Conservation (phyloP, 768 basidiomycete genomes). For the Kwoniella heveanensis region DNA sequence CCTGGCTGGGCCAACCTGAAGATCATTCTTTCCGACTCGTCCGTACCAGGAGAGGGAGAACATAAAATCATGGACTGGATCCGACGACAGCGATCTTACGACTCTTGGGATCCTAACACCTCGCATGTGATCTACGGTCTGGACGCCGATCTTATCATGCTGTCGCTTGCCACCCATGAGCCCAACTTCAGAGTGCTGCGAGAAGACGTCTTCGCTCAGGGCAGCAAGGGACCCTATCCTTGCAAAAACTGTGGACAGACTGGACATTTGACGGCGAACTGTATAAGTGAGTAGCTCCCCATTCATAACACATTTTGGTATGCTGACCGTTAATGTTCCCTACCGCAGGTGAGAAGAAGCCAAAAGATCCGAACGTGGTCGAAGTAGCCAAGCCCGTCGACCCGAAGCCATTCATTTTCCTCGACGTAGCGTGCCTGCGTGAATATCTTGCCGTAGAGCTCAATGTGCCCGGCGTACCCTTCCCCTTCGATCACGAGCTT, state of each 20-base stretch:
- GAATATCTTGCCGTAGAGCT: conserved; percentile 98
- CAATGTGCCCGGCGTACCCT: conserved; percentile 71
- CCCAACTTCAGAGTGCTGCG: conserved; percentile 96
- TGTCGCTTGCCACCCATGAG: conserved; percentile 95
- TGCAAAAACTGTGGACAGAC: conserved; percentile 93
- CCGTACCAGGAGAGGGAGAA: conserved; percentile 97
- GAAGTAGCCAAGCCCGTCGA: conserved; percentile 62
- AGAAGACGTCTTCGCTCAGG: conserved; percentile 94
- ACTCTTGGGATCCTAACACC: conserved; percentile 92
- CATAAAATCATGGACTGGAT: conserved; percentile 99
- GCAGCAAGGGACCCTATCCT: conserved; percentile 65
- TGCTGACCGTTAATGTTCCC: not conserved
- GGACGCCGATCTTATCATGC: conserved; percentile 99
- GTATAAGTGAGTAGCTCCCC: conserved; percentile 64
- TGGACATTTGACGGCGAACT: conserved; percentile 93
- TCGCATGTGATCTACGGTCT: conserved; percentile 96
- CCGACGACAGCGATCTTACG: conserved; percentile 80
- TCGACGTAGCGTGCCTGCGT: conserved; percentile 91
- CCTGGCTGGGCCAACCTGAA: conserved; percentile 96
- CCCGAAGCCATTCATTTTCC: conserved; percentile 98
- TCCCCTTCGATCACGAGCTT: conserved; percentile 90
- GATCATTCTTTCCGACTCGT: conserved; percentile 94
- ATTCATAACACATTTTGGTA: not conserved
- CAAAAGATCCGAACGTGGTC: conserved; percentile 60
- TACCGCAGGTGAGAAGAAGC: conserved; percentile 62